Base-by-base conservation (phyloP, 2,329 filamentous ascomycete species). In the Thelonectria discophora region DNA sequence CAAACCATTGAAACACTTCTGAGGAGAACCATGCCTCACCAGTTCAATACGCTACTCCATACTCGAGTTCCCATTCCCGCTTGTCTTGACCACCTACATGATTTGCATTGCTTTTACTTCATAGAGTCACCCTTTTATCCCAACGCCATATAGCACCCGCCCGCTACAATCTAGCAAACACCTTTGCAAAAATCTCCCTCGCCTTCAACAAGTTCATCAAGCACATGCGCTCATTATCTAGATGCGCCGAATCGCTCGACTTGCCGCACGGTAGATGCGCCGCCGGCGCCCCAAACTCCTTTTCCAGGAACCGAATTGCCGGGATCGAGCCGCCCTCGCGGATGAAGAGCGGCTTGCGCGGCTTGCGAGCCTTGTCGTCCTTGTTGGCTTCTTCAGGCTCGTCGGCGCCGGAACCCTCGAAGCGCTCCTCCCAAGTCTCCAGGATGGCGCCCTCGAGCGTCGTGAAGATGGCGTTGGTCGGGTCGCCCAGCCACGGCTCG, bases 291-390 rank as follows among this genome's bases (percentile, higher is more conserved):
- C 85, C 84, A 73, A 98, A 97, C 71, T 97, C 93, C 79, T 97
- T 97, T 76, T 98, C 94, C 39, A 98, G 75, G 73, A 98, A 98
- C 6, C 95, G 83, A 58, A 98, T 98, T 0, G 92, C 92, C 0
- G 95, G 95, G 68, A 99, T 99, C 0, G 91, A 96, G 5, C 95
- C 95, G 12, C 95, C 95, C 78, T 99, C 95, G 10, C 95, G 87
- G 68, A 99, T 99, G 75, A 97, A 98, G 3, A 99, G 82, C 0
- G 94, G 94, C 69, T 89, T 90, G 64, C 80, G 82, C 4, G 79
- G 76, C 39, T 75, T 78, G 50, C 66, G 42, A 45, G 18, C 42
- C 17, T 45, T 65, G 58, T 51, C 51, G 40, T 69, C 68, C 8
- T 70, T 55, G 2, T 63, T 53, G 10, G 62, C 40, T 48, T 73